Conservation (phyloP, 169 alveolate species). For the Theileria annulata region DNA sequence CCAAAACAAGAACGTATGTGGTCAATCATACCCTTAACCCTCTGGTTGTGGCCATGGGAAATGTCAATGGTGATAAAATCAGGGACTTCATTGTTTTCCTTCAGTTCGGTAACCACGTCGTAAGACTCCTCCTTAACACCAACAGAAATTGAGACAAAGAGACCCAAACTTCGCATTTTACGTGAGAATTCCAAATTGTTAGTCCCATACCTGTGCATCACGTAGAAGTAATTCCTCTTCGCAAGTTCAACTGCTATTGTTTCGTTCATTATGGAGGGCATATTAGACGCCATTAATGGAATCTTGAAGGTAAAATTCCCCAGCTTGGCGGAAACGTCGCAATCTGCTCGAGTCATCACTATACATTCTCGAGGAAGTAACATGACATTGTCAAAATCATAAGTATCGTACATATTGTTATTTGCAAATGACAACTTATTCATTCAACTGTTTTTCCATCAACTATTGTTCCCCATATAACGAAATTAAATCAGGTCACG, state of each 20-base stretch:
- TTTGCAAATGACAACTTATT: no score
- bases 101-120: constrained; percentile 45
- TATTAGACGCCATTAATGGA: constrained; percentile 65
- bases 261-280: constrained; percentile 63
- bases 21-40: constrained; percentile 29
- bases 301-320: constrained; percentile 51
- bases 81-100: constrained; percentile 32
- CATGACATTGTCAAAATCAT: constrained; percentile 53
- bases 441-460: neutral
- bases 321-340: constrained; percentile 51
- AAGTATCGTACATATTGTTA: constrained; percentile 17
- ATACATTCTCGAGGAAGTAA: constrained; percentile 54
- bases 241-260: constrained; percentile 58
- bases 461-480: neutral
- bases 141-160: constrained; percentile 51
- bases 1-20: constrained; percentile 38
- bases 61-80: constrained; percentile 57
- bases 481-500: neutral
- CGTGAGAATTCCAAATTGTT: constrained; percentile 49
- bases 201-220: constrained; percentile 56
- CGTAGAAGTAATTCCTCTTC: constrained; percentile 47
- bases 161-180: constrained; percentile 32
- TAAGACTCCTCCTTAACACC: constrained; percentile 41
- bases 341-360: constrained; percentile 36
- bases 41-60: constrained; percentile 55